These are phyloP conservation scores for Fusarium abutilonis DNA, from an alignment of 2,329 filamentous ascomycete species.

Conservation along the genomic window DNA sequence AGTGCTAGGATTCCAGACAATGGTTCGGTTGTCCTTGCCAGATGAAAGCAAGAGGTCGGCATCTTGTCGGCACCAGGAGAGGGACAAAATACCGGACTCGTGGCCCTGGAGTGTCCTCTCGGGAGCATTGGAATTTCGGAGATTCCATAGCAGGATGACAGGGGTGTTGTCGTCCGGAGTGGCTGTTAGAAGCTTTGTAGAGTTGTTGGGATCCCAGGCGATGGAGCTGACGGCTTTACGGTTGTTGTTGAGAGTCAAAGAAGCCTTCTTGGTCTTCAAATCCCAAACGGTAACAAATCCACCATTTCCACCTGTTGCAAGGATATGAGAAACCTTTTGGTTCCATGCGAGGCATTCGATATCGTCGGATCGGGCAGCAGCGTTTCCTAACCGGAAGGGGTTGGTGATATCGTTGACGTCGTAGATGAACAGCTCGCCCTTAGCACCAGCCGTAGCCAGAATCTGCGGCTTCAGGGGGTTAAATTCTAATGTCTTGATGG, in stretches of 20 bases:
- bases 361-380: conserved; percentile 89
- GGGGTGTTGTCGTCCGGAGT: conserved; percentile 90
- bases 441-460: conserved; percentile 89
- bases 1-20: conserved; percentile 96
- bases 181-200: conserved; percentile 92
- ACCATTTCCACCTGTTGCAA: conserved; percentile 91
- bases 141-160: conserved; percentile 90
- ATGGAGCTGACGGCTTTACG: conserved; percentile 95
- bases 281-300: conserved; percentile 99
- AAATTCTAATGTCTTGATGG: conserved; percentile 96
- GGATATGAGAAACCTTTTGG: conserved; percentile 94
- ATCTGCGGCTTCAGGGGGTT: conserved; percentile 93
- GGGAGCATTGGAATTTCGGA: conserved; percentile 94
- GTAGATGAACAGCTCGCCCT: conserved; percentile 96
- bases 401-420: conserved; percentile 90
- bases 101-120: conserved; percentile 91
- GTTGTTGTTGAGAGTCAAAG: conserved; percentile 93
- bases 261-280: conserved; percentile 97
- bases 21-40: conserved; percentile 94
- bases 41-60: conserved; percentile 88
- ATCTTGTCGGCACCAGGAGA: conserved; percentile 96
- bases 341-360: conserved; percentile 99
- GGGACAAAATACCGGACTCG: conserved; percentile 89
- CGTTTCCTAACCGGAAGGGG: conserved; percentile 87
- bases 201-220: conserved; percentile 95